A percentile compares a stretch with the other conserved stretches of the same genome.
Conservation (phyloP, 2,329 filamentous ascomycete species). For the Sarocladium kiliense region DNA sequence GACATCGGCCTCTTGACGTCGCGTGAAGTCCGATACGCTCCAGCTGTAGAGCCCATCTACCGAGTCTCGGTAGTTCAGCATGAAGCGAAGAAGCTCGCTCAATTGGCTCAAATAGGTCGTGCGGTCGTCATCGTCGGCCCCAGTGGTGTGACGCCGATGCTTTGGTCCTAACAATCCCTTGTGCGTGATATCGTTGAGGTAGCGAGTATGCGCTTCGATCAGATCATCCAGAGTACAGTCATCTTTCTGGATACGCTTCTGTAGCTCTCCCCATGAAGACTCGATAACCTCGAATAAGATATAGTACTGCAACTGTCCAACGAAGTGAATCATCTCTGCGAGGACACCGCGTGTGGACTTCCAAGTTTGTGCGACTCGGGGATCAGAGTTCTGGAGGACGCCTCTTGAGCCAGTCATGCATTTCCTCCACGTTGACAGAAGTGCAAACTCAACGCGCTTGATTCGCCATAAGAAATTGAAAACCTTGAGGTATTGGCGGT, state of each 20-base stretch:
- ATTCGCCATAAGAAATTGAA: conserved; percentile 99
- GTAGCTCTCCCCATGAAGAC: conserved; percentile 86
- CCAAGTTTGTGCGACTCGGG: conserved; percentile 72
- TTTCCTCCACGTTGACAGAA: conserved; percentile 86
- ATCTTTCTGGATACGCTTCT: conserved; percentile 75
- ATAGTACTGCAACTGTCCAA: conserved; percentile 96
- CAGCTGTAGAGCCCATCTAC: conserved; percentile 94
- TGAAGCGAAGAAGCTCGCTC: conserved; percentile 85
- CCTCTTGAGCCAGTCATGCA: conserved; percentile 93
- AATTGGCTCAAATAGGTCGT: conserved; percentile 84
- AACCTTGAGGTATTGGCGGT: conserved; percentile 94
- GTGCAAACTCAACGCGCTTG: conserved; percentile 93
- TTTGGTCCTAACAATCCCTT: conserved; percentile 86
- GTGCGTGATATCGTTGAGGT: conserved; percentile 89
- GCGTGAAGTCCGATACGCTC: conserved; percentile 89
- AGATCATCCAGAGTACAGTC: conserved; percentile 92
- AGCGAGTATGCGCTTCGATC: conserved; percentile 84
- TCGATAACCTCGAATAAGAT: conserved; percentile 99
- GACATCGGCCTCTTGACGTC: conserved; percentile 78
- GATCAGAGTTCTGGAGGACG: conserved; percentile 73
- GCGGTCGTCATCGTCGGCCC: conserved; percentile 55
- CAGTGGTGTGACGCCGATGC: conserved; percentile 30
- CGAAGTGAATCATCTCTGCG: conserved; percentile 98
- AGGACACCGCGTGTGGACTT: conserved; percentile 83
- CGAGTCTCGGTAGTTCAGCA: conserved; percentile 89